Base-by-base conservation (phyloP, 192 early-diverging fungal genomes). In the Powellomyces hirtus region DNA sequence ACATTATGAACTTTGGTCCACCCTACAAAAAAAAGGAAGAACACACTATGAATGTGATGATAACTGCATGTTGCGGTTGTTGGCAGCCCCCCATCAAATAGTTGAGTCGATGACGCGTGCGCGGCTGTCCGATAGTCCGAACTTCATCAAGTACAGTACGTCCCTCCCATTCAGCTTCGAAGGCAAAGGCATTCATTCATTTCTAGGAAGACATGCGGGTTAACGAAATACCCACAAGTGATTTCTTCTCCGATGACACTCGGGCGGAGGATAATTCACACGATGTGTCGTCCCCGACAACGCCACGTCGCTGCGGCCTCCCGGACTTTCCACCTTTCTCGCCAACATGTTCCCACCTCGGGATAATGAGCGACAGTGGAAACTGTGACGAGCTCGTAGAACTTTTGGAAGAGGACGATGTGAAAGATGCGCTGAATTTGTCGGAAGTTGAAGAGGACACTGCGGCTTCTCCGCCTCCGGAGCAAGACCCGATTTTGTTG, bases 211-310 rank as follows among this genome's bases (percentile, higher is more conserved):
- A 3, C 46, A 60, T 60, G 59, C 59, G 33, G 20, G 24, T 60
- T 37, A 27, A 60, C 52, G 64, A 66, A 18, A 16, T 66, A 57
- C 18, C 22, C 16, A 66, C 64, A 0, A 66, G 64, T 37, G 64
- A 66, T 26, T 56, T 66, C 35, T 66, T 66, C 53, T 52, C 64
- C n/a, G 64, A 66, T 52, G 64, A 66, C 40, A 52, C 49, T 27
- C 62, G 50, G 13, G 33, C 37, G 5, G 51, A 52, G 3, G 16
- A 13, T 37, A 18, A 26, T 1, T n/a, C n/a, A n/a, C n/a, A n/a
- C n/a, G n/a, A n/a, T n/a, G n/a, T n/a, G n/a, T 55, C 46, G 33
- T 56, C 64, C 2, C 64, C 64, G 24, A 0, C 24, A 34, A 50
- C 62, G 0, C 44, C 44, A 1, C 62, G 46, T n/a, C 62, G 10